phyloP scores from a whole-genome alignment of 306 rosid species.

The Fragaria ananassa region DNA sequence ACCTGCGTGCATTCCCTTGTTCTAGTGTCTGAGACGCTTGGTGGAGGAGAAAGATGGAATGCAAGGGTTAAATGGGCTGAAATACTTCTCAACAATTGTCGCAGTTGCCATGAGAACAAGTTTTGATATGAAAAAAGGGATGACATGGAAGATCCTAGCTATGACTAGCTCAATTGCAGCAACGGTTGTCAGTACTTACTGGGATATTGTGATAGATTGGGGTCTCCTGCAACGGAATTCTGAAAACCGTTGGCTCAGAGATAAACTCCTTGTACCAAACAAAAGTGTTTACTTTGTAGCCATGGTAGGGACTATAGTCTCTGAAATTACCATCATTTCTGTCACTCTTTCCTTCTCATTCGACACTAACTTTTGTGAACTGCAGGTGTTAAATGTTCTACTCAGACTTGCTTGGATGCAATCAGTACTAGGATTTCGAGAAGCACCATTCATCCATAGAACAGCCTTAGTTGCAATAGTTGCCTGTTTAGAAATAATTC shows the following conservation, averaged over 20 bases:
- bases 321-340: background rate
- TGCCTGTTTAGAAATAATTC: conserved; percentile 70
- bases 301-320: conserved; percentile 34
- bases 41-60: conserved; percentile 44
- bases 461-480: conserved; percentile 57
- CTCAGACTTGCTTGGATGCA: conserved; percentile 79
- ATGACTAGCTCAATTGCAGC: conserved; percentile 38
- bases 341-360: background rate
- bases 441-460: conserved; percentile 55
- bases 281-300: conserved; percentile 58
- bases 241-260: conserved; percentile 67
- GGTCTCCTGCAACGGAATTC: conserved; percentile 48
- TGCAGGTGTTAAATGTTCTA: conserved; percentile 62
- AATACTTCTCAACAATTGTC: conserved; percentile 41
- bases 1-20: background rate
- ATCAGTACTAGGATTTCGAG: conserved; percentile 52
- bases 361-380: background rate
- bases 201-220: conserved; percentile 63
- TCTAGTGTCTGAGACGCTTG: conserved; percentile 52
- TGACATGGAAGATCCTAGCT: conserved; percentile 33
- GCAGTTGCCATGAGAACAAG: conserved; percentile 55
- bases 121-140: conserved; percentile 28
- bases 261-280: conserved; percentile 52
- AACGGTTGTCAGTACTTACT: conserved; percentile 40
- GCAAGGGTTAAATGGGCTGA: conserved; percentile 44